Percentiles rank a stretch among this genome's conserved stretches.
phyloP scores from a whole-genome alignment of 306 rosid genomes.

The Urtica urens region DNA sequence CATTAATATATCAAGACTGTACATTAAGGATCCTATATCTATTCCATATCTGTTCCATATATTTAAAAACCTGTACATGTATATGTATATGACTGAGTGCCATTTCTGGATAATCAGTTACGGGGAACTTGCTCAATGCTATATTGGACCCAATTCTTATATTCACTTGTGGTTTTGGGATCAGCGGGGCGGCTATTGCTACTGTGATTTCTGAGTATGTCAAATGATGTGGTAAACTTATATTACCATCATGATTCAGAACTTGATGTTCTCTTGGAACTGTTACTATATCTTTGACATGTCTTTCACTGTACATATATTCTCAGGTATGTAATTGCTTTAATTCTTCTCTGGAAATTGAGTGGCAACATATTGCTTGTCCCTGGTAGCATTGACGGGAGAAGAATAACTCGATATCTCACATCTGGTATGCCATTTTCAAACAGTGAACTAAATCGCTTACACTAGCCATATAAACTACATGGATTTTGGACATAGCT shows the following conservation, averaged over 20 bases:
- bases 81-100: conserved; percentile 17
- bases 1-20: too few species aligned
- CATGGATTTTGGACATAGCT: too few species aligned
- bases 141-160: conserved; percentile 63
- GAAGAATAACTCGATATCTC: conserved; percentile 58
- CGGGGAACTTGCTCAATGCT: conserved; percentile 67
- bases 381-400: conserved; percentile 51
- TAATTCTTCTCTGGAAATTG: conserved; percentile 71
- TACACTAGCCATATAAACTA: too few species aligned
- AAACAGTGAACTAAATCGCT: too few species aligned
- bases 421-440: conserved; percentile 74
- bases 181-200: conserved; percentile 79
- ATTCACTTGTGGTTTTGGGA: conserved; percentile 52
- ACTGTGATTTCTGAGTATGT: conserved; percentile 93
- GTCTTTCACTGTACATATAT: conserved; percentile 13
- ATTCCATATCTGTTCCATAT: too few species aligned
- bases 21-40: too few species aligned
- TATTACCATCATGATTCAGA: conserved; percentile 23
- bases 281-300: conserved; percentile 19
- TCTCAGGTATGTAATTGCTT: conserved; percentile 72
- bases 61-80: too few species aligned
- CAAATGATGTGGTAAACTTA: conserved; percentile 73
- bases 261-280: conserved; percentile 21
- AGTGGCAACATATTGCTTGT: conserved; percentile 43
- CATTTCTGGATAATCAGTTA: conserved; percentile 37